Evolutionary conservation across 139 green algal species (phyloP).

Genomic region (Volvox africanus): DNA sequence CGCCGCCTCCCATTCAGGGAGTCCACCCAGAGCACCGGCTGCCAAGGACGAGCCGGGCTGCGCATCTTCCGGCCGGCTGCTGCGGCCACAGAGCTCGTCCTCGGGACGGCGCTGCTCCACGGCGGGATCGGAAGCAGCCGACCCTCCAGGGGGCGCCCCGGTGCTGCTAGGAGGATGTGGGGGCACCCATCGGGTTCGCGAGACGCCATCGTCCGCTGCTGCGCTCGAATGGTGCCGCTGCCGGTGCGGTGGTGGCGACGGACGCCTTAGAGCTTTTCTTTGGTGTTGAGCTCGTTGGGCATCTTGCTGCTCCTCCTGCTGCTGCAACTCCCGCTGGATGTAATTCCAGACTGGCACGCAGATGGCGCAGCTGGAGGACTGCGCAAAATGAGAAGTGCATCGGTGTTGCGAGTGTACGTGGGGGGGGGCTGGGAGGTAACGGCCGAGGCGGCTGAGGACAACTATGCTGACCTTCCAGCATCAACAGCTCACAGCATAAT

Average conservation of each 20-base stretch:
- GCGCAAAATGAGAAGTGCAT: not conserved
- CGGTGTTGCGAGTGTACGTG: too few species aligned
- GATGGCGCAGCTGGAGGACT: constrained; percentile 37
- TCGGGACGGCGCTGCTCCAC: too few species aligned
- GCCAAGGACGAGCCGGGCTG: too few species aligned
- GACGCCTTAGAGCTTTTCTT: not conserved
- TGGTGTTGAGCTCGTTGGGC: not conserved
- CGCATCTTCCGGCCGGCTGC: too few species aligned
- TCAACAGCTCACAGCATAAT: too few species aligned
- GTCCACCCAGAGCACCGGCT: too few species aligned
- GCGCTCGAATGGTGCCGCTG: not conserved
- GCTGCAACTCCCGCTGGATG: constrained; percentile 23
- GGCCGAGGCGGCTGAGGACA: too few species aligned
- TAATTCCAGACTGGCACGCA: constrained; percentile 48
- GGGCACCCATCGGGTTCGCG: not conserved
- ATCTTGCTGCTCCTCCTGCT: not conserved
- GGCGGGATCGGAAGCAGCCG: too few species aligned
- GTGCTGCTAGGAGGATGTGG: not conserved
- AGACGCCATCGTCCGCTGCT: not conserved
- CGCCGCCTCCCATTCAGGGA: not conserved
- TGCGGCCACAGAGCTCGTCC: too few species aligned
- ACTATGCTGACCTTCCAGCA: too few species aligned
- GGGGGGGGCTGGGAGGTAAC: too few species aligned
- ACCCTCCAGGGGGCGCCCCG: not conserved
- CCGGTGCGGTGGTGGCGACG: not conserved